Evolutionary conservation across 176 grass and related monocot genomes (phyloP).

Genomic region (Oryza nivara): DNA sequence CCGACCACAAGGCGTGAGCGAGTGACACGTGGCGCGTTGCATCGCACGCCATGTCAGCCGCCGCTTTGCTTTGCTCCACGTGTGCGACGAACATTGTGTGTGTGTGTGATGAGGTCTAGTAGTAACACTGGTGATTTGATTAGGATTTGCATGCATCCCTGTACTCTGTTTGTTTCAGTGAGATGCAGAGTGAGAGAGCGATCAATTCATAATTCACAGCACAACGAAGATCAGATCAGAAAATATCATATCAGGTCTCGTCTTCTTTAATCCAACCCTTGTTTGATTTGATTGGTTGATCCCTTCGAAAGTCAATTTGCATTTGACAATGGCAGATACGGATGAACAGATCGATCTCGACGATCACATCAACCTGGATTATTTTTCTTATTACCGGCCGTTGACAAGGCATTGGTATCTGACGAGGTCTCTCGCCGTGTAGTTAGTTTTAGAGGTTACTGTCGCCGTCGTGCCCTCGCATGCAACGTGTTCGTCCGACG

Average conservation of each 20-base stretch:
- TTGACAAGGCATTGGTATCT: background rate
- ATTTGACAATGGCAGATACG: background rate
- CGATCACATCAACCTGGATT: background rate
- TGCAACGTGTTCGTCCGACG: no score
- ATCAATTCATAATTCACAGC: background rate
- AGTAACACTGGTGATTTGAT: background rate
- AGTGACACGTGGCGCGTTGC: background rate
- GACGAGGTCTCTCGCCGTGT: background rate
- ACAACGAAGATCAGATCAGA: background rate
- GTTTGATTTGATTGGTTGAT: background rate
- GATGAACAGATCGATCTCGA: background rate
- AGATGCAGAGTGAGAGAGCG: slow-evolving; percentile 54
- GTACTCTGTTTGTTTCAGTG: slow-evolving; percentile 47
- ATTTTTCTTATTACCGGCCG: no score
- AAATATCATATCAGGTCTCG: background rate
- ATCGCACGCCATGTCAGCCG: background rate
- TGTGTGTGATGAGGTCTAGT: background rate
- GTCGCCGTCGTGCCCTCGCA: background rate
- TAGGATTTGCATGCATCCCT: slow-evolving; percentile 55
- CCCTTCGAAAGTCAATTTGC: background rate
- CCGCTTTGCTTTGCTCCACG: background rate
- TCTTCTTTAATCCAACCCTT: background rate
- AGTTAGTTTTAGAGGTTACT: background rate
- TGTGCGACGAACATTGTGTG: no score
- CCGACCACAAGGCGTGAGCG: slow-evolving; percentile 40